Conservation (phyloP, 2,329 filamentous ascomycete genomes). For the Trichoderma harzianum region DNA sequence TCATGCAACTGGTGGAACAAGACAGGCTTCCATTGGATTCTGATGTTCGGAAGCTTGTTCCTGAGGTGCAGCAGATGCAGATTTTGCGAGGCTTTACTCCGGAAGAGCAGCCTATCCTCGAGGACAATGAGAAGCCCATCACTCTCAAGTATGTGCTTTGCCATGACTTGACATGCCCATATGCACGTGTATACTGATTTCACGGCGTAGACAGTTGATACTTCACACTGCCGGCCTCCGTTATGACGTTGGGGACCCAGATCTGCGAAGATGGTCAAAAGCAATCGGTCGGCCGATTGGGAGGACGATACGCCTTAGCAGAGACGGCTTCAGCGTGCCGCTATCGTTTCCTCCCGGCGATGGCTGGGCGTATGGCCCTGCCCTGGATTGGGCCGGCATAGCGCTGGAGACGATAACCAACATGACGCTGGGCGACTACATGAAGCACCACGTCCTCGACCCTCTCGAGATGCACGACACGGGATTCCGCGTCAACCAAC, state of each 20-base stretch:
- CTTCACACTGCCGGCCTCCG: slow-evolving; percentile 48
- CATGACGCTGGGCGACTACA: slow-evolving; percentile 36
- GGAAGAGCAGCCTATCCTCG: slow-evolving; percentile 36
- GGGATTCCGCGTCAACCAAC: slow-evolving; percentile 34
- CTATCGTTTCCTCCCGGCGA: slow-evolving; percentile 44
- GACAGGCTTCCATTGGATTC: slow-evolving; percentile 35
- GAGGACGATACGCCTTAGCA: slow-evolving; percentile 30
- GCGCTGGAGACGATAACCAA: slow-evolving; percentile 41
- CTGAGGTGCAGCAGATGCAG: slow-evolving; percentile 33
- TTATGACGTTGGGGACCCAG: slow-evolving; percentile 42
- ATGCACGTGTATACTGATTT: background rate
- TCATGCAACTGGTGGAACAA: slow-evolving; percentile 41
- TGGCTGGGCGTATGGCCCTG: slow-evolving; percentile 48
- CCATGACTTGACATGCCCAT: background rate
- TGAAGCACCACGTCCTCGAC: slow-evolving; percentile 36
- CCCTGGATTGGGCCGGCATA: slow-evolving; percentile 46
- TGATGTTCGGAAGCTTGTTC: slow-evolving; percentile 34
- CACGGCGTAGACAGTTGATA: slow-evolving; percentile 34
- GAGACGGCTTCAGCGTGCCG: slow-evolving; percentile 41
- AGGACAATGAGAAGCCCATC: slow-evolving; percentile 36
- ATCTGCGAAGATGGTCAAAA: slow-evolving; percentile 39
- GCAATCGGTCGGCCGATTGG: slow-evolving; percentile 32
- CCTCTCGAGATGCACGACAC: slow-evolving; percentile 37
- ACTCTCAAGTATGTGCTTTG: slow-evolving; percentile 34
- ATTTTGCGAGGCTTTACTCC: slow-evolving; percentile 39